Conservation (phyloP, 2,329 filamentous ascomycete genomes). For the Beauveria caledonica region DNA sequence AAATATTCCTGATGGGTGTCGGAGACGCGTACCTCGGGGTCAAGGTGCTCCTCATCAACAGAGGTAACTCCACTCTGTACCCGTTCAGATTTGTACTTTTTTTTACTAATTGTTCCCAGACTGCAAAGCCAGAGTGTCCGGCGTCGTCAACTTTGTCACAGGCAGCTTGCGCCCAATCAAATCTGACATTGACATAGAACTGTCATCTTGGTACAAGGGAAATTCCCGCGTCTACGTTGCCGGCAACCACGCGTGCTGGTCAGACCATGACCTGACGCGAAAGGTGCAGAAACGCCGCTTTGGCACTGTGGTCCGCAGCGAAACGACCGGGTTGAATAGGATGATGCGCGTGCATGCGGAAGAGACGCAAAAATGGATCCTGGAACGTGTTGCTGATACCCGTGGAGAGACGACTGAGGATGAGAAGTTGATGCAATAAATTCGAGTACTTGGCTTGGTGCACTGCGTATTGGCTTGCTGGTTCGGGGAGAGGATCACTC, state of each 20-base stretch:
- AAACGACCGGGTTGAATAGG: conserved; percentile 37
- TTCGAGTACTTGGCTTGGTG: not conserved
- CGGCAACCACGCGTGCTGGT: conserved; percentile 68
- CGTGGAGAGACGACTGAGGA: conserved; percentile 42
- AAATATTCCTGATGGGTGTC: conserved; percentile 79
- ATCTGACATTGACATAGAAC: conserved; percentile 64
- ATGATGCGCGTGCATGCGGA: conserved; percentile 49
- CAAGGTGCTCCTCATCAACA: conserved; percentile 68
- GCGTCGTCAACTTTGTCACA: conserved; percentile 74
- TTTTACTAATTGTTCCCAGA: conserved; percentile 29
- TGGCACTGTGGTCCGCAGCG: conserved; percentile 47
- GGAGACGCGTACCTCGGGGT: conserved; percentile 84
- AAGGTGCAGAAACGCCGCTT: conserved; percentile 55
- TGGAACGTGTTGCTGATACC: conserved; percentile 27
- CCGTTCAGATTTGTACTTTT: not conserved
- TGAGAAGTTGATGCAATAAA: conserved; percentile 27
- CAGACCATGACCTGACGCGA: conserved; percentile 48
- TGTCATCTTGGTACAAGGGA: conserved; percentile 75
- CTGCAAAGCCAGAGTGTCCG: conserved; percentile 59
- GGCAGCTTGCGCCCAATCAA: conserved; percentile 70
- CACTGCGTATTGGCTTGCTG: not conserved
- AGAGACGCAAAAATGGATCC: conserved; percentile 46
- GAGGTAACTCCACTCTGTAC: conserved; percentile 43
- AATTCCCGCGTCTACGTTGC: conserved; percentile 76
- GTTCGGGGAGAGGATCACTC: not conserved